Conservation (phyloP, 2,329 filamentous ascomycete species). For the Botrytis medusae region DNA sequence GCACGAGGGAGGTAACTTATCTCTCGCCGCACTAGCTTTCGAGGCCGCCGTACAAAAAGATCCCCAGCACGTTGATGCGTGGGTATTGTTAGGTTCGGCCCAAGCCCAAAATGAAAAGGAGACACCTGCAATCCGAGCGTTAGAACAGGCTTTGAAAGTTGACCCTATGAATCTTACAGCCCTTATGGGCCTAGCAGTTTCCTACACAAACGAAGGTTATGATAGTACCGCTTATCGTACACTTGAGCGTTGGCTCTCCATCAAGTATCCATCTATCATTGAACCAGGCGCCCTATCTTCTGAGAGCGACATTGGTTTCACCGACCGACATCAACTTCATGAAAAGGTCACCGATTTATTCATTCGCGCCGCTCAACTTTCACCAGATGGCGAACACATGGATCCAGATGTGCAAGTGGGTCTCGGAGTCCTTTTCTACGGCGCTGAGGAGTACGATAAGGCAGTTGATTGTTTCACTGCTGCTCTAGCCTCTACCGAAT, state of each 20-base stretch:
- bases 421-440: constrained; percentile 94
- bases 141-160: constrained; percentile 86
- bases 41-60: constrained; percentile 94
- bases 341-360: constrained; percentile 88
- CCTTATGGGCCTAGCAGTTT: constrained; percentile 92
- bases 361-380: constrained; percentile 88
- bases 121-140: constrained; percentile 86
- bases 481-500: constrained; percentile 81
- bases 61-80: constrained; percentile 83
- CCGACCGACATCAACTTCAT: constrained; percentile 85
- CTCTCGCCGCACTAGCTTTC: constrained; percentile 88
- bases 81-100: constrained; percentile 86
- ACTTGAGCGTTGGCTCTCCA: constrained; percentile 93
- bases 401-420: constrained; percentile 98
- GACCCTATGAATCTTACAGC: constrained; percentile 85
- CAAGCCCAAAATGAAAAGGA: constrained; percentile 99
- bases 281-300: constrained; percentile 67
- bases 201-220: constrained; percentile 98
- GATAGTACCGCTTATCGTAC: constrained; percentile 96
- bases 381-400: constrained; percentile 90
- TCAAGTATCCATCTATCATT: constrained; percentile 85
- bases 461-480: constrained; percentile 97
- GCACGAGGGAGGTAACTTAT: constrained; percentile 89
- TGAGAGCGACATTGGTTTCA: constrained; percentile 86
- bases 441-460: constrained; percentile 96